Percentiles rank a stretch among this genome's conserved stretches.
These are phyloP conservation scores for Talaromyces sp. DNA, from an alignment of 2,329 filamentous ascomycete genomes.

Conservation along the genomic window DNA sequence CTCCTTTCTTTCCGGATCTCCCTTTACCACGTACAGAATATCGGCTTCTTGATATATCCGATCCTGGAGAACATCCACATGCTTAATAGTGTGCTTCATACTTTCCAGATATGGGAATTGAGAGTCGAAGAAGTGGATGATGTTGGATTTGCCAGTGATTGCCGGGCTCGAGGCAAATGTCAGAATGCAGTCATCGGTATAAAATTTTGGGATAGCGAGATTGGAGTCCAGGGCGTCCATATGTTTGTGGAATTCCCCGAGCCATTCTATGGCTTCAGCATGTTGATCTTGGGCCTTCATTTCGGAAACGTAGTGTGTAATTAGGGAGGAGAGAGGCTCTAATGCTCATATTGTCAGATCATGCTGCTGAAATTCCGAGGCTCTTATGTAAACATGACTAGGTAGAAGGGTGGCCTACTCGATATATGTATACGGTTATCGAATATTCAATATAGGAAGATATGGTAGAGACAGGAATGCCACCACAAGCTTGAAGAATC, in stretches of 20 bases:
- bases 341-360: background rate
- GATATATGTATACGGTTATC: background rate
- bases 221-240: conserved; percentile 8
- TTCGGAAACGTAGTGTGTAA: background rate
- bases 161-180: conserved; percentile 9
- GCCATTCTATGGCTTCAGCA: conserved; percentile 12
- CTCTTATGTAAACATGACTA: no score
- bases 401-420: background rate
- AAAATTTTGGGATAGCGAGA: conserved; percentile 10
- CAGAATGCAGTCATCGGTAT: conserved; percentile 11
- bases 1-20: conserved; percentile 14
- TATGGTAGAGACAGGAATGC: background rate
- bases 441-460: background rate
- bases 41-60: conserved; percentile 17
- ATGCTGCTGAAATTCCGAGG: background rate
- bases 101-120: conserved; percentile 11
- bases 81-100: conserved; percentile 17
- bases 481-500: background rate
- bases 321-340: background rate
- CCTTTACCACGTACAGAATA: conserved; percentile 14
- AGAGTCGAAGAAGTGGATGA: conserved; percentile 11
- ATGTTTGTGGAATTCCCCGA: conserved; percentile 13
- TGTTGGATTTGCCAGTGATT: background rate
- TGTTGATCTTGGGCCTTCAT: conserved; percentile 6
- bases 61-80: conserved; percentile 15